Conservation (phyloP, 2,329 filamentous ascomycete species). For the Capronia coronata region DNA sequence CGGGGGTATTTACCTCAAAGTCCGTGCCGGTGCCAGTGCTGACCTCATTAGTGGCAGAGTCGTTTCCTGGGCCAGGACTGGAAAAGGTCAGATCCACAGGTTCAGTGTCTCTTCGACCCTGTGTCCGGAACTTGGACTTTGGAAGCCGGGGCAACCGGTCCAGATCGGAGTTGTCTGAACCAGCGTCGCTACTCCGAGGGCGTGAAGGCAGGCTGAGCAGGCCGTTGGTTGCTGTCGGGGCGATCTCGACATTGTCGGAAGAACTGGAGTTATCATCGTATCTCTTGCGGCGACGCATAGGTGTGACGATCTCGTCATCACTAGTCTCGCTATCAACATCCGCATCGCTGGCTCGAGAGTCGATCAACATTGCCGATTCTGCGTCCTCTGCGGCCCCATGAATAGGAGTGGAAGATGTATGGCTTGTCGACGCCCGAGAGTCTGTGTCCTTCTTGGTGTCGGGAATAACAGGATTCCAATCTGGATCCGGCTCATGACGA, state of each 20-base stretch:
- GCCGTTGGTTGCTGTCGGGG: background rate
- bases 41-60: constrained; percentile 2
- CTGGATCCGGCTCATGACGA: constrained; percentile 14
- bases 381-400: background rate
- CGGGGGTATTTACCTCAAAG: constrained; percentile 34
- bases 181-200: constrained; percentile 2
- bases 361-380: background rate
- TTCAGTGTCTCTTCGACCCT: constrained; percentile 8
- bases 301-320: constrained; percentile 20
- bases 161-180: constrained; percentile 17
- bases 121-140: constrained; percentile 8
- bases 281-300: constrained; percentile 3
- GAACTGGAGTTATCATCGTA: background rate
- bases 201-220: background rate
- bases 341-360: constrained; percentile 6
- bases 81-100: constrained; percentile 33
- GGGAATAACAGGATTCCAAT: constrained; percentile 14
- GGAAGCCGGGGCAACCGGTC: constrained; percentile 13
- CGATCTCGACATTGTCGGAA: background rate
- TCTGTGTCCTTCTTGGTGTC: background rate
- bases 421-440: background rate
- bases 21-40: constrained; percentile 22
- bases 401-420: background rate
- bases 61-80: constrained; percentile 4
- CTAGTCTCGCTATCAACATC: constrained; percentile 22